phyloP scores from a whole-genome alignment of 78 protist species.

The Fonticula alba region DNA sequence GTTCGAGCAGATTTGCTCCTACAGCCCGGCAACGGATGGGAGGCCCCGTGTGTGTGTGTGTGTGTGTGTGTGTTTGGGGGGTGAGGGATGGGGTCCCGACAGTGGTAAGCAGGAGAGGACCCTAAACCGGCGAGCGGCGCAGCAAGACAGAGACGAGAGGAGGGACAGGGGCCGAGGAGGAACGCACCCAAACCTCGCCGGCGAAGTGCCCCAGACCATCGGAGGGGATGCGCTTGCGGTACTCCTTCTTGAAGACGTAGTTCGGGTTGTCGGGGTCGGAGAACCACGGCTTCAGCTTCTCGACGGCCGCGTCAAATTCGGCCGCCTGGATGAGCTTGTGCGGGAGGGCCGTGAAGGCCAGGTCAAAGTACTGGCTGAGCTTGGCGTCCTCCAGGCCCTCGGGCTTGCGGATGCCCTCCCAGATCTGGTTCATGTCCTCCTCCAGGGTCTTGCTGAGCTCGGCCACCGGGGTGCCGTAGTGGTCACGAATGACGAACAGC shows the following conservation, averaged over 20 bases:
- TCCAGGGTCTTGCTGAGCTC: conserved; percentile 8
- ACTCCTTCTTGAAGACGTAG: conserved; percentile 26
- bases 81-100: too few relatives aligned
- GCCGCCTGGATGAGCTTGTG: conserved; percentile 27
- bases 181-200: conserved; percentile 38
- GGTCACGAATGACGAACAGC: conserved; percentile 59
- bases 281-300: conserved; percentile 10
- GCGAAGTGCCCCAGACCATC: conserved; percentile 51
- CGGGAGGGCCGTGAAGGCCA: conserved; percentile 47
- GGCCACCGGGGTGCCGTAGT: conserved; percentile 34
- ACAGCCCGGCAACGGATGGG: too few relatives aligned
- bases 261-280: background rate
- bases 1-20: conserved; percentile 45
- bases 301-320: conserved; percentile 27
- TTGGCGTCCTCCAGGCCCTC: conserved; percentile 16
- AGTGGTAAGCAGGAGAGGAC: too few relatives aligned
- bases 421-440: conserved; percentile 45
- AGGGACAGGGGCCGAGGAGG: background rate
- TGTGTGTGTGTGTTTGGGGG: too few relatives aligned
- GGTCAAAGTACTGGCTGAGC: conserved; percentile 46
- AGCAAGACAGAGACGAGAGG: background rate
- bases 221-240: conserved; percentile 42
- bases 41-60: too few relatives aligned
- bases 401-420: conserved; percentile 52
- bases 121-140: too few relatives aligned